Evolutionary conservation across 2,329 filamentous ascomycete genomes (phyloP).

Genomic region (Ophiostoma perfectum): DNA sequence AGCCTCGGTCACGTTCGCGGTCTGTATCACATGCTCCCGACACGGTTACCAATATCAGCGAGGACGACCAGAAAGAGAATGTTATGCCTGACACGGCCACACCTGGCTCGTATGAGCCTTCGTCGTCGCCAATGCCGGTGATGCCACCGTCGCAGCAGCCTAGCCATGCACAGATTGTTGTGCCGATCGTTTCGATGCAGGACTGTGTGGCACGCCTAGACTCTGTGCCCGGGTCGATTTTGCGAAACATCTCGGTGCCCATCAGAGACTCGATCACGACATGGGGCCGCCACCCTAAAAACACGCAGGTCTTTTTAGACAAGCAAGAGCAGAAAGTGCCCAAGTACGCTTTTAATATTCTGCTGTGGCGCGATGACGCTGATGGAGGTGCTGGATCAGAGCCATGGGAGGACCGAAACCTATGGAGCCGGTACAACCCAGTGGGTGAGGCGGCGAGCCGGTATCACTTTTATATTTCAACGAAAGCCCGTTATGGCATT

Average conservation of each 20-base stretch:
- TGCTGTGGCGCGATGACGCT: conserved; percentile 65
- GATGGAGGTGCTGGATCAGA: conserved; percentile 61
- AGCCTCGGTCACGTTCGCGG: conserved; percentile 16
- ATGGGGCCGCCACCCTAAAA: conserved; percentile 68
- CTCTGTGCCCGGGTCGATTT: conserved; percentile 59
- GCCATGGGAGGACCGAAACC: conserved; percentile 47
- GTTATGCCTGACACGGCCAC: conserved; percentile 17
- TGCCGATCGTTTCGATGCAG: conserved; percentile 19
- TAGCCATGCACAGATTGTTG: conserved; percentile 18
- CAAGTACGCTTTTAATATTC: conserved; percentile 72
- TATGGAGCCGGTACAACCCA: conserved; percentile 49
- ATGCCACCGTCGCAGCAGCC: conserved; percentile 16
- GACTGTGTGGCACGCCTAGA: conserved; percentile 45
- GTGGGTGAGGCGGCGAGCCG: conserved; percentile 42
- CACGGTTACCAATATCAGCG: conserved; percentile 14
- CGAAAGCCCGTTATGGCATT: conserved; percentile 71
- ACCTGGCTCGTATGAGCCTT: background rate
- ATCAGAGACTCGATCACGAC: conserved; percentile 63
- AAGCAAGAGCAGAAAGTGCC: conserved; percentile 65
- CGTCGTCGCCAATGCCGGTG: background rate
- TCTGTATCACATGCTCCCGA: conserved; percentile 15
- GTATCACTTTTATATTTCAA: conserved; percentile 69
- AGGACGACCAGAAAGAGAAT: conserved; percentile 24
- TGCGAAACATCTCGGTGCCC: conserved; percentile 57
- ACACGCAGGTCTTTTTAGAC: conserved; percentile 62